A percentile compares a stretch with the other conserved stretches of the same genome.
These are phyloP conservation scores for Penicillium sp. DNA, from an alignment of 2,329 filamentous ascomycete genomes.

Conservation along the genomic window DNA sequence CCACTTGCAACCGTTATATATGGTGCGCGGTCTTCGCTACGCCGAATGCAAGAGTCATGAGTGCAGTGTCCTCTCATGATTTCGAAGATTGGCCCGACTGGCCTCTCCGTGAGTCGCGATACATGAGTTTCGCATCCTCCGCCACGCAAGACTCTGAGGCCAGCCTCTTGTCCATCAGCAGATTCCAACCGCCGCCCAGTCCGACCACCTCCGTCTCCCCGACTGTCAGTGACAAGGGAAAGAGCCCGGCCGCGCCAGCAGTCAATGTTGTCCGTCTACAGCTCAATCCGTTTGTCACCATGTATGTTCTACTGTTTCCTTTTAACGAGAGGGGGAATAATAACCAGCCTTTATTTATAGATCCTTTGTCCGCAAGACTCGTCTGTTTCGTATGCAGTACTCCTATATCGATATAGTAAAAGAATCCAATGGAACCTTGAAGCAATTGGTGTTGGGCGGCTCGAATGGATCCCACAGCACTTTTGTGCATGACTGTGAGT, in stretches of 20 bases:
- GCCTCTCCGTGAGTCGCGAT: slow-evolving; percentile 24
- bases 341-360: slow-evolving; percentile 17
- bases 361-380: slow-evolving; percentile 36
- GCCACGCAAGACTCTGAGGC: slow-evolving; percentile 27
- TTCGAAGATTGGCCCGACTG: slow-evolving; percentile 27
- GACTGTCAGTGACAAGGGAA: slow-evolving; percentile 18
- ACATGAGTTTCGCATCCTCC: slow-evolving; percentile 23
- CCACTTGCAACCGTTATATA: background rate
- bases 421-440: slow-evolving; percentile 32
- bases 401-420: slow-evolving; percentile 38
- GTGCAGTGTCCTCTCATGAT: slow-evolving; percentile 19
- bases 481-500: slow-evolving; percentile 38
- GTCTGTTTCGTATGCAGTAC: slow-evolving; percentile 39
- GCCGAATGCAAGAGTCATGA: slow-evolving; percentile 15
- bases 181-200: slow-evolving; percentile 25
- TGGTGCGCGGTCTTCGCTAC: background rate
- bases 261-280: slow-evolving; percentile 27
- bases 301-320: slow-evolving; percentile 24
- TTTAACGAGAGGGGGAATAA: background rate
- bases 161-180: slow-evolving; percentile 24
- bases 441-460: slow-evolving; percentile 36
- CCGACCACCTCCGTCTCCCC: slow-evolving; percentile 23
- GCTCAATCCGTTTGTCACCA: slow-evolving; percentile 29
- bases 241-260: slow-evolving; percentile 18
- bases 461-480: slow-evolving; percentile 32